Evolutionary conservation across 129 eudicot genomes (phyloP).

Genomic region (Chrysanthemum makinoi): DNA sequence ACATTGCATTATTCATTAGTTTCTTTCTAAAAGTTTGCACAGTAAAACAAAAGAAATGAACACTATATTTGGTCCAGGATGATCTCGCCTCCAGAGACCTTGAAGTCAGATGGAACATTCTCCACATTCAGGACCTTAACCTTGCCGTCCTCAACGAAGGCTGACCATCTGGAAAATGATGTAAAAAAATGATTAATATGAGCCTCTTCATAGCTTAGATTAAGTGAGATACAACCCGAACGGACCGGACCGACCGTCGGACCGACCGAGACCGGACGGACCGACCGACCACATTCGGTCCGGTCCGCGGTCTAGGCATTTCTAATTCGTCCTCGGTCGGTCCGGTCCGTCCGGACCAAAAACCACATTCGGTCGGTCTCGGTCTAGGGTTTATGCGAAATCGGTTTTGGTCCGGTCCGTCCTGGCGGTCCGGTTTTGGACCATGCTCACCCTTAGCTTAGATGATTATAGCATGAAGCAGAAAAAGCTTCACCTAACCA

Average conservation of each 20-base stretch:
- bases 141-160: constrained; percentile 87
- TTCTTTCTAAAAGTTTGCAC: neutral
- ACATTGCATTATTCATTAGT: constrained; percentile 16
- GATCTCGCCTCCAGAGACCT: constrained; percentile 91
- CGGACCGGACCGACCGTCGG: no score
- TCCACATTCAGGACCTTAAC: constrained; percentile 86
- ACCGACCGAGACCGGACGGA: no score
- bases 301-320: no score
- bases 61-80: constrained; percentile 64
- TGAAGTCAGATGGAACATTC: constrained; percentile 82
- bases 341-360: no score
- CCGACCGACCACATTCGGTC: no score
- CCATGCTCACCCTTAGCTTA: no score
- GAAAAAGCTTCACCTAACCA: neutral
- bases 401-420: no score
- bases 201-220: neutral
- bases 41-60: neutral
- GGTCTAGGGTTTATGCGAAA: no score
- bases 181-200: neutral
- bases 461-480: neutral
- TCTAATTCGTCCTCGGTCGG: no score
- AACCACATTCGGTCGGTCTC: no score
- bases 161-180: constrained; percentile 74
- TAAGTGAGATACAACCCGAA: no score
- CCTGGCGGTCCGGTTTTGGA: no score